Evolutionary conservation across 768 basidiomycete genomes (phyloP).

Genomic region (Rhodocollybia butyracea): DNA sequence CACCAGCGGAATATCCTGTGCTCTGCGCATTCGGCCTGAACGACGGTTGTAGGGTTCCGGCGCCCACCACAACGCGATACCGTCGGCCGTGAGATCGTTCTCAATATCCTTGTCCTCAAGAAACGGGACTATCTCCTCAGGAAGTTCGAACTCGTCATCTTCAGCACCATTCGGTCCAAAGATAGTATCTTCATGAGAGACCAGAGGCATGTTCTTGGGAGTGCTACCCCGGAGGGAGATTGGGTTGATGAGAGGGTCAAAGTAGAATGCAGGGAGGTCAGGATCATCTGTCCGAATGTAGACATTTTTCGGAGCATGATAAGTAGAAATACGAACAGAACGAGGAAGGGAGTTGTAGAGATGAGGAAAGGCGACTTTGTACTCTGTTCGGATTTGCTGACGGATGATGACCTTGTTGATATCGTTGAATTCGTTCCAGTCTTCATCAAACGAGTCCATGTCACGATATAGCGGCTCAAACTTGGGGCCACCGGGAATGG

Average conservation of each 20-base stretch:
- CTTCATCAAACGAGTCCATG: conserved; percentile 96
- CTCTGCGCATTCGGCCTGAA: conserved; percentile 88
- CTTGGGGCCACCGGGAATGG: conserved; percentile 97
- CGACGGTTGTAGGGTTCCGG: conserved; percentile 94
- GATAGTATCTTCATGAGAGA: conserved; percentile 88
- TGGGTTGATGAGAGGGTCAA: conserved; percentile 97
- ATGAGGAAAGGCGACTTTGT: conserved; percentile 99
- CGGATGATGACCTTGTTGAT: conserved; percentile 99
- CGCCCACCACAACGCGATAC: conserved; percentile 98
- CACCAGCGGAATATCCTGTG: conserved; percentile 92
- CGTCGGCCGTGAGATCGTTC: conserved; percentile 91
- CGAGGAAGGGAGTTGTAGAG: conserved; percentile 97
- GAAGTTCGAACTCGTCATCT: conserved; percentile 85
- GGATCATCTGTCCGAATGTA: conserved; percentile 99
- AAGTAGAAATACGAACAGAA: conserved; percentile 87
- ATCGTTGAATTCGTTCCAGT: conserved; percentile 99
- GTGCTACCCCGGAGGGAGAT: conserved; percentile 87
- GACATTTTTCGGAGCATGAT: conserved; percentile 94
- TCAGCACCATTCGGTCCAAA: conserved; percentile 87
- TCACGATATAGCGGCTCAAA: conserved; percentile 97
- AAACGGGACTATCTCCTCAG: conserved; percentile 77
- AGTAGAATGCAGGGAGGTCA: conserved; percentile 99
- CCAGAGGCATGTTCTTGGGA: conserved; percentile 76
- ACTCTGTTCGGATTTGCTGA: conserved; percentile 96
- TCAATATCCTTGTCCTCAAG: conserved; percentile 75